phyloP scores from a whole-genome alignment of 164 flowering plant species.

The Tinospora cordifolia region DNA sequence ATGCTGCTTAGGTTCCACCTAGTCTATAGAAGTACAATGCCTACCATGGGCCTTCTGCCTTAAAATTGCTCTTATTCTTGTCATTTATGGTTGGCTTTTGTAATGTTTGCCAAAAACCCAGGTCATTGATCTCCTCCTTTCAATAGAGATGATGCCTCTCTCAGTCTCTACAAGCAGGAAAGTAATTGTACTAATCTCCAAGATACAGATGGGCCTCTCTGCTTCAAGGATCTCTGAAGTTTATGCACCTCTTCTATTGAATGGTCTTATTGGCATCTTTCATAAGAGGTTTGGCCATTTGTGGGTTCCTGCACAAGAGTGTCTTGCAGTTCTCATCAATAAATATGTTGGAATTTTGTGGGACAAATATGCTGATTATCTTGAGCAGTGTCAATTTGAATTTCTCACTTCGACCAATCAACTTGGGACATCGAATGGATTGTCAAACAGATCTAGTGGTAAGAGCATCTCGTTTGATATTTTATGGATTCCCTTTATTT shows the following conservation, averaged over 20 bases:
- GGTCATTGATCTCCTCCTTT: constrained; percentile 65
- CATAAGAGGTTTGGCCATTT: constrained; percentile 64
- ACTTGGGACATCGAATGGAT: constrained; percentile 17
- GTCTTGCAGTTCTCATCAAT: constrained; percentile 49
- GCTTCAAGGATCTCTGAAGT: constrained; percentile 44
- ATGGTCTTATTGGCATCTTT: constrained; percentile 75
- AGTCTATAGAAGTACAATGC: too few species aligned
- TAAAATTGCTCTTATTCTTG: constrained; percentile 6
- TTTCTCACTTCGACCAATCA: constrained; percentile 29
- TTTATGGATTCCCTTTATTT: not conserved
- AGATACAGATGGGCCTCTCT: constrained; percentile 54
- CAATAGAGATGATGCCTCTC: constrained; percentile 58
- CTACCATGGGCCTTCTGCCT: too few species aligned
- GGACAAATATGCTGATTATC: constrained; percentile 46
- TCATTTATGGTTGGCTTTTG: constrained; percentile 1
- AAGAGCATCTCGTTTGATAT: constrained; percentile 4
- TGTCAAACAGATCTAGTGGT: constrained; percentile 31
- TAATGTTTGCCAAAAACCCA: constrained; percentile 21
- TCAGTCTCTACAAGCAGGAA: constrained; percentile 69
- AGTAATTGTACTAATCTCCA: constrained; percentile 43
- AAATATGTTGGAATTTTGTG: constrained; percentile 38
- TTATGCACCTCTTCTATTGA: constrained; percentile 46
- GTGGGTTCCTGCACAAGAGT: constrained; percentile 69
- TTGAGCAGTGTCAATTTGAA: constrained; percentile 38
- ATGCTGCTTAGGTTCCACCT: too few species aligned